A percentile compares a stretch with the other conserved stretches of the same genome.
Conservation (phyloP, 1,139 yeast species). For the Scheffersomyces insectosa region DNA sequence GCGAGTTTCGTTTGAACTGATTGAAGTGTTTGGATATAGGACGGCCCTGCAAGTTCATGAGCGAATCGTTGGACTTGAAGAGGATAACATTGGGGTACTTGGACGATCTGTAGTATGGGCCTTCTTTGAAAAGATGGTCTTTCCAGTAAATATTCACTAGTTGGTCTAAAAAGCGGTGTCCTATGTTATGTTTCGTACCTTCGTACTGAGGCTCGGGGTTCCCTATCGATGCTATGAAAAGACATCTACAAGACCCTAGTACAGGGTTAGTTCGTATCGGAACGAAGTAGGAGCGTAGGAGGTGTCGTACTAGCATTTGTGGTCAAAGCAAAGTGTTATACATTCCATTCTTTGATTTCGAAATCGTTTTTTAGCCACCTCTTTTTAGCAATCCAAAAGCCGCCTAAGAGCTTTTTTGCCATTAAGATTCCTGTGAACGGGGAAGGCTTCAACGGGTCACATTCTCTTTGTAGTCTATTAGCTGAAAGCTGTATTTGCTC, state of each 20-base stretch:
- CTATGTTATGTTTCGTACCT: constrained; percentile 76
- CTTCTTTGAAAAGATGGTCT: constrained; percentile 11
- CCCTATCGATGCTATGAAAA: constrained; percentile 65
- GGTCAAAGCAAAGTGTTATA: no score
- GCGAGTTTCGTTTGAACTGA: constrained; percentile 30
- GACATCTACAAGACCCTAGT: constrained; percentile 13
- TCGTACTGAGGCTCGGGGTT: constrained; percentile 69
- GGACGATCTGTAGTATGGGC: constrained; percentile 18
- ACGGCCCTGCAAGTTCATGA: constrained; percentile 71
- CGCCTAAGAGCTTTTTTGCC: no score
- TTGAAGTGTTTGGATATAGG: constrained; percentile 50
- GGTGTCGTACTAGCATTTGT: constrained; percentile 5
- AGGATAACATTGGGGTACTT: constrained; percentile 28
- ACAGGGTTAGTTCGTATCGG: constrained; percentile 5
- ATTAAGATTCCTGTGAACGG: no score
- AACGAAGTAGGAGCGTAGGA: constrained; percentile 4
- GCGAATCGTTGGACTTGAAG: constrained; percentile 51
- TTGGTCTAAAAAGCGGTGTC: constrained; percentile 53
- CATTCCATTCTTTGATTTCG: no score
- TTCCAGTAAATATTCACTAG: constrained; percentile 29
- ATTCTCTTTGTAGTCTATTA: no score
- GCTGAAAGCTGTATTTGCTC: no score
- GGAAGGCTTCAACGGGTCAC: no score
- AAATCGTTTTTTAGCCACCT: no score
- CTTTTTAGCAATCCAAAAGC: no score